Evolutionary conservation across 306 rosid genomes (phyloP).

Genomic region (Argentina anserina): DNA sequence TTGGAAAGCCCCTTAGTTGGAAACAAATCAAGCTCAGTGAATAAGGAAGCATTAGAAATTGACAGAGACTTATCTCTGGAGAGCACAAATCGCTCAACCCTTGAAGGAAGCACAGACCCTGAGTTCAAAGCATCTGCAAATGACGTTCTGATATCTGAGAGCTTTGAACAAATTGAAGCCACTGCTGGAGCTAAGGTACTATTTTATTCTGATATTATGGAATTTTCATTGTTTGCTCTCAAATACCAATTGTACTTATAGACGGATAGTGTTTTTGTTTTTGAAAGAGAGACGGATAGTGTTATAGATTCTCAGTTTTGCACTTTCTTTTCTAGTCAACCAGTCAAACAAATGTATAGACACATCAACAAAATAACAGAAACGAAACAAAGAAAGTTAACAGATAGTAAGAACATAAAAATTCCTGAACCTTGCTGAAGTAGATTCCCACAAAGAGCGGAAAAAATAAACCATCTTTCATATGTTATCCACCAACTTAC

Average conservation of each 20-base stretch:
- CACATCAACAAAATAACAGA: neutral
- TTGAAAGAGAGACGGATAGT: too few species aligned
- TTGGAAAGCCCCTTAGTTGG: slow-evolving; percentile 26
- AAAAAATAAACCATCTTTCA: neutral
- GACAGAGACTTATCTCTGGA: slow-evolving; percentile 29
- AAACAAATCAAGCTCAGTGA: slow-evolving; percentile 23
- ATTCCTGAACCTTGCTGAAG: neutral
- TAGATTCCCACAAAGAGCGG: neutral
- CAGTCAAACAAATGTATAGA: neutral
- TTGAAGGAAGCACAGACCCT: slow-evolving; percentile 18
- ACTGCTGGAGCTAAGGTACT: slow-evolving; percentile 42
- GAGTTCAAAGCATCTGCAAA: slow-evolving; percentile 30
- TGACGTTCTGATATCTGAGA: slow-evolving; percentile 30
- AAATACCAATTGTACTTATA: neutral
- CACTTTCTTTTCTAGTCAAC: neutral
- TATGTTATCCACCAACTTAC: neutral
- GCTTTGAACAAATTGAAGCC: slow-evolving; percentile 38
- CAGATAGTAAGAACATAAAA: neutral
- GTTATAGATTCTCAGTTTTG: neutral
- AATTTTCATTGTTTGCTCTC: neutral
- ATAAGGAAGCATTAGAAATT: slow-evolving; percentile 31
- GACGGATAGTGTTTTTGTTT: too few species aligned
- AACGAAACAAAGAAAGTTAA: neutral
- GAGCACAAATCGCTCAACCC: slow-evolving; percentile 31
- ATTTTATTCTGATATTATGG: neutral